Percentiles rank a stretch among this genome's conserved stretches.
Conservation (phyloP, 768 basidiomycete species). For the Boletus patriciae region DNA sequence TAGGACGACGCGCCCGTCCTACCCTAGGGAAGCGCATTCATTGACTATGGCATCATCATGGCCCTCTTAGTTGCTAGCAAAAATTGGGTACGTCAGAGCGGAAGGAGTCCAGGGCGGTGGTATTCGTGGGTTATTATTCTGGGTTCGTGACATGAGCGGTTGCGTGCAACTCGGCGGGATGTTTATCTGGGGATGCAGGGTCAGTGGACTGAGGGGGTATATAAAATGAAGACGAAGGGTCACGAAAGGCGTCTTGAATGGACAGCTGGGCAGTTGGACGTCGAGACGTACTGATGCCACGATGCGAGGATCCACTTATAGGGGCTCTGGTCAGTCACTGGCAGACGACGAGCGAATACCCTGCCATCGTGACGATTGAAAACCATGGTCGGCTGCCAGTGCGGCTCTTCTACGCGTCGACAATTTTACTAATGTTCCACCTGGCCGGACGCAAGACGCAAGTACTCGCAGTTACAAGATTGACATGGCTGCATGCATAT, state of each 20-base stretch:
- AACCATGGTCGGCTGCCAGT: constrained; percentile 4
- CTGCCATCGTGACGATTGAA: not conserved
- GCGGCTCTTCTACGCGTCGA: too few relatives aligned
- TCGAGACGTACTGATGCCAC: not conserved
- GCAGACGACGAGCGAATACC: not conserved
- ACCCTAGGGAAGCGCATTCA: constrained; percentile 75
- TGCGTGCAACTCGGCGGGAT: constrained; percentile 10
- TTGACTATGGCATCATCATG: constrained; percentile 83
- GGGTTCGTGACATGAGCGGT: too few relatives aligned
- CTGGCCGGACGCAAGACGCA: not conserved
- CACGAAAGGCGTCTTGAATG: constrained; percentile 60
- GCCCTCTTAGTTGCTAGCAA: constrained; percentile 77
- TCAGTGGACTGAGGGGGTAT: constrained; percentile 58
- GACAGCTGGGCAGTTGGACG: constrained; percentile 37
- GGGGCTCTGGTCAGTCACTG: not conserved
- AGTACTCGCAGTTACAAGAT: not conserved
- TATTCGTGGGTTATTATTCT: too few relatives aligned
- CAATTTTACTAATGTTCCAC: not conserved
- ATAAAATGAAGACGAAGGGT: constrained; percentile 66
- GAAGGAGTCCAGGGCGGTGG: constrained; percentile 81
- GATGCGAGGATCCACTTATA: constrained; percentile 28
- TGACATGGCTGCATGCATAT: not conserved
- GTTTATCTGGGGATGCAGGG: constrained; percentile 57
- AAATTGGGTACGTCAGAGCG: constrained; percentile 68
- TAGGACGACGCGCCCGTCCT: constrained; percentile 10